Base-by-base conservation (phyloP, 2,329 filamentous ascomycete genomes). In the Penicillium glabrum region DNA sequence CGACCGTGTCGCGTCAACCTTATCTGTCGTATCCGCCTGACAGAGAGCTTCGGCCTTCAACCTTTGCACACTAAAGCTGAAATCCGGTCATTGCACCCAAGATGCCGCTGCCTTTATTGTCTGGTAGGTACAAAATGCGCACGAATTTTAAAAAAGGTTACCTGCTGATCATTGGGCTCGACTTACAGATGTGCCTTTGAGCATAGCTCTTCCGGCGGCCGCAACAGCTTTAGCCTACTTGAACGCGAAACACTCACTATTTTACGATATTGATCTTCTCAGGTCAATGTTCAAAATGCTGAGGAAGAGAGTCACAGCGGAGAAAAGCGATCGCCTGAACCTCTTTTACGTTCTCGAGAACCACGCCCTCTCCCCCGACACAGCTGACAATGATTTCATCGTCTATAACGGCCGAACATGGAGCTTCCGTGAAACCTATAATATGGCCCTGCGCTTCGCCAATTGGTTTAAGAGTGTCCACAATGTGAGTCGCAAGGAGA, bases 341-440 rank as follows among this genome's bases (percentile, higher is more conserved):
- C 74, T 85, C 50, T 96, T 95, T 75, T 96, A 96, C 74, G 68
- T 78, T 13, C 81, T 96, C 55, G 91, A 96, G 72, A 75, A 82
- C 41, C 77, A 82, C 53, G 91, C 90, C 1, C 79, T 78, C 5
- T 79, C 82, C 3, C 79, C 83, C n/a, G 78, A 84, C 60, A 75
- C 73, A 26, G 73, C 73, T 14, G 70, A 78, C 45, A 78, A 79
- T 26, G 69, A 79, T 2, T 86, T 89, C 58, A 73, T 95, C 47
- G 82, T 89, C 49, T 93, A 89, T 67, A 82, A 90, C 64, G 88
- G 88, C 58, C 80, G 77, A 52, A 79, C 76, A 41, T 91, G 88
- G 81, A 91, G 89, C 1, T 96, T 90, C 71, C 84, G 84, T n/a
- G 81, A 95, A 66, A 81, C 84, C 2, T 95, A 96, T 73, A 83